A percentile compares a stretch with the other conserved stretches of the same genome.
Evolutionary conservation across 2,329 filamentous ascomycete species (phyloP).

Genomic region (Verticillium nonalfalfae): DNA sequence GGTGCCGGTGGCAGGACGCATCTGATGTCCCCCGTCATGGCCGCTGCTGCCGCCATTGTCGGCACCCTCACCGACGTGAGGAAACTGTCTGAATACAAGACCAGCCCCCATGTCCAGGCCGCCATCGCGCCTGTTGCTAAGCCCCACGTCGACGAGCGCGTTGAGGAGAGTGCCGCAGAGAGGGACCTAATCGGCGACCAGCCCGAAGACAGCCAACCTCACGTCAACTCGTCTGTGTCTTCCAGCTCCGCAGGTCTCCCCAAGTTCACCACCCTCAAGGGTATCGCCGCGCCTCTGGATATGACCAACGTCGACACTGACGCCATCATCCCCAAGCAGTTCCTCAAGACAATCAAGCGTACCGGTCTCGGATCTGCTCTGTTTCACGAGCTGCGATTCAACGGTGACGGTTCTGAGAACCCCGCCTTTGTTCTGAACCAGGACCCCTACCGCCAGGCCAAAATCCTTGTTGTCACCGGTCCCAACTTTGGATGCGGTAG

Average conservation of each 20-base stretch:
- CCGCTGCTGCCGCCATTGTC: conserved; percentile 80
- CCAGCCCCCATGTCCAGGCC: conserved; percentile 55
- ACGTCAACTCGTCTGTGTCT: conserved; percentile 18
- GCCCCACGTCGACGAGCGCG: conserved; percentile 46
- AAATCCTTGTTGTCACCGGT: conserved; percentile 88
- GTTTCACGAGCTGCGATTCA: conserved; percentile 80
- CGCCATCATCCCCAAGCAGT: conserved; percentile 98
- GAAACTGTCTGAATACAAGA: conserved; percentile 59
- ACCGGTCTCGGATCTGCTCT: conserved; percentile 84
- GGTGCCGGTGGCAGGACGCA: conserved; percentile 88
- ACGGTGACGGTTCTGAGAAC: conserved; percentile 67
- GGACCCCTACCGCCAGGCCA: conserved; percentile 74
- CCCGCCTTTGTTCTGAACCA: conserved; percentile 84
- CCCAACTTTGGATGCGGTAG: conserved; percentile 93
- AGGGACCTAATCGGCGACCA: conserved; percentile 49
- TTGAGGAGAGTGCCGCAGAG: conserved; percentile 43
- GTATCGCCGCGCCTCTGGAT: conserved; percentile 81
- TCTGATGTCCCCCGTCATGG: conserved; percentile 96
- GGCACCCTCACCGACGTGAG: conserved; percentile 91
- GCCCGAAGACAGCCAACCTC: conserved; percentile 63
- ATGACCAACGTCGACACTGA: conserved; percentile 95
- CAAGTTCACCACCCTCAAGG: conserved; percentile 78
- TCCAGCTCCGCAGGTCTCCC: conserved; percentile 60
- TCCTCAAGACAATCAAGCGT: conserved; percentile 98
- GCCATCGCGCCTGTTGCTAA: conserved; percentile 33